Base-by-base conservation (phyloP, 2,329 filamentous ascomycete genomes). In the Cladophialophora carrionii region DNA sequence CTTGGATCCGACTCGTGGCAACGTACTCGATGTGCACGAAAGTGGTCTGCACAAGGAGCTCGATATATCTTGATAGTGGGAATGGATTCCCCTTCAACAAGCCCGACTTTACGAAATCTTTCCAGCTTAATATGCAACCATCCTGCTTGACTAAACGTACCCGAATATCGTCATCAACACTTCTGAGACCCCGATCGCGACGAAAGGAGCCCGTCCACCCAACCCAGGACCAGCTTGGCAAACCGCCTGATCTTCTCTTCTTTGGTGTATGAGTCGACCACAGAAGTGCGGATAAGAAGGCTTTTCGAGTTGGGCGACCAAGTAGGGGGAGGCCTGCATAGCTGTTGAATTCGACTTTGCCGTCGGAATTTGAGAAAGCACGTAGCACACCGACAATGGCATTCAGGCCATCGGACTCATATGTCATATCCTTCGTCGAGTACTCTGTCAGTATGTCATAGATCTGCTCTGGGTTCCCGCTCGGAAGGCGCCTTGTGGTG, bases 191-290 rank as follows among this genome's bases (percentile, higher is more conserved):
- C 14, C 10, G 9, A 32, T 41, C 9, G 57, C 37, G 26, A n/a
- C 57, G 46, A 26, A 60, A 60, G 24, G 46, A 51, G 1, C 67
- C 67, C 4, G 66, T 54, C 67, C 67, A 69, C 29, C 67, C 67
- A 6, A 65, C 54, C 67, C 67, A 69, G n/a, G 67, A 69, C 64
- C 63, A 67, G 29, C 49, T 64, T 4, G 67, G 63, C 31, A 69
- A 69, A 20, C 53, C 46, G 54, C 57, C 66, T 61, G 41, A 43
- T 53, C 34, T 65, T 65, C 52, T 67, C 61, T 58, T 57, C 43
- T 26, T 26, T 17, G 43, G 57, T 51, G 41, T 51, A 14, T 32
- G 7, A 32, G 46, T 2, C 17, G 43, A 32, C 57, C 57, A 60
- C 20, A 60, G 17, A 24, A 60, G 46, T 34, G 57, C 57, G 8